Conservation (phyloP, 371 early-diverging fungal genomes). For the Mortierella sp. region DNA sequence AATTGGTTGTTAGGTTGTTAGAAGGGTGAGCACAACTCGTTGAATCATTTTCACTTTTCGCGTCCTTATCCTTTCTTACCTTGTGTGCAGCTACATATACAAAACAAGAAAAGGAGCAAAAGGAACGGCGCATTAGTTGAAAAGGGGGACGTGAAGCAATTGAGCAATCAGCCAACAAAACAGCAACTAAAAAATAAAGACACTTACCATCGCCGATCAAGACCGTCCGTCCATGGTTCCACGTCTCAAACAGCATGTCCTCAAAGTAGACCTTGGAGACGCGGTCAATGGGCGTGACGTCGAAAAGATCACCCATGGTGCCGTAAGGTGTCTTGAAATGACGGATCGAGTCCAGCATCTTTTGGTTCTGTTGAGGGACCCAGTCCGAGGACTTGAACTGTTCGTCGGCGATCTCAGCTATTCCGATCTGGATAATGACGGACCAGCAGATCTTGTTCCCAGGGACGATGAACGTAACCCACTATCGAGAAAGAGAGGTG, state of each 20-base stretch:
- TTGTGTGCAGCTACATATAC: neutral
- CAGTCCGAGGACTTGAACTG: constrained; percentile 21
- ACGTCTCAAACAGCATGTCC: constrained; percentile 34
- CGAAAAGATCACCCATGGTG: constrained; percentile 19
- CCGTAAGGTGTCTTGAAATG: constrained; percentile 20
- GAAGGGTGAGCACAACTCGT: neutral
- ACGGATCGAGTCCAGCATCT: constrained; percentile 6
- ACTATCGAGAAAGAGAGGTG: constrained; percentile 1
- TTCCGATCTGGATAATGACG: constrained; percentile 8
- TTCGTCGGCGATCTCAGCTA: neutral
- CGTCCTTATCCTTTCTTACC: neutral
- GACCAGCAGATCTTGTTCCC: constrained; percentile 24
- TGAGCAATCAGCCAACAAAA: neutral
- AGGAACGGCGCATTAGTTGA: neutral
- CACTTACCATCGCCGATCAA: constrained; percentile 35
- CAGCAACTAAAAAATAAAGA: too few species aligned
- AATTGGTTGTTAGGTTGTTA: neutral
- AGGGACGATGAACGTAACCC: constrained; percentile 16
- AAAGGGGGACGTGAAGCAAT: neutral
- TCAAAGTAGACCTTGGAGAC: constrained; percentile 29
- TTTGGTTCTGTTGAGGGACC: constrained; percentile 6
- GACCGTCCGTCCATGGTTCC: constrained; percentile 30
- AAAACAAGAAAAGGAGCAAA: too few species aligned
- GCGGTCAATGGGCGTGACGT: constrained; percentile 18
- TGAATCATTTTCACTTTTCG: neutral